These are phyloP conservation scores for Leccinum pachyderme DNA, from an alignment of 1,284 basidiomycete genomes.

Conservation along the genomic window DNA sequence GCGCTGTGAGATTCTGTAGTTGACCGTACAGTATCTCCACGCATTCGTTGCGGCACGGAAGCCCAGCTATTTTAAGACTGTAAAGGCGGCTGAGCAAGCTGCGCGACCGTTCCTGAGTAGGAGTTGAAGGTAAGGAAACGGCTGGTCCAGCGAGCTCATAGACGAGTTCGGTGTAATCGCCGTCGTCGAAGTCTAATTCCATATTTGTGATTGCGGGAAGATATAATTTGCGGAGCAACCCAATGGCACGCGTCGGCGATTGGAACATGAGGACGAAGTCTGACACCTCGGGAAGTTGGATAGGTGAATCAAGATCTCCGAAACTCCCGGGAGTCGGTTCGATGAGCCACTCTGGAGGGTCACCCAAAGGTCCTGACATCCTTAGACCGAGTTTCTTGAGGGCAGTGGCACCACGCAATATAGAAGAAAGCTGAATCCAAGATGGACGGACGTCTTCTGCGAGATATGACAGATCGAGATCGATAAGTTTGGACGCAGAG, in stretches of 20 bases:
- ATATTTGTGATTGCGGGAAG: slow-evolving; percentile 49
- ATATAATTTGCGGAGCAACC: slow-evolving; percentile 48
- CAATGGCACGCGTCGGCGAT: slow-evolving; percentile 40
- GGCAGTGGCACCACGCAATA: slow-evolving; percentile 48
- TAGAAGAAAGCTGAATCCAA: slow-evolving; percentile 46
- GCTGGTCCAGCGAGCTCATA: slow-evolving; percentile 36
- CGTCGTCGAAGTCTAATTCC: slow-evolving; percentile 49
- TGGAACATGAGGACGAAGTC: slow-evolving; percentile 50
- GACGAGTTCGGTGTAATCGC: slow-evolving; percentile 49
- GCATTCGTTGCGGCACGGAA: slow-evolving; percentile 40
- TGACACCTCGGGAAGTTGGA: slow-evolving; percentile 48
- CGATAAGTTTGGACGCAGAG: slow-evolving; percentile 38
- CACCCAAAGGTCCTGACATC: slow-evolving; percentile 50
- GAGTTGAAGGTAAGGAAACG: slow-evolving; percentile 24
- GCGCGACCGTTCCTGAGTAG: slow-evolving; percentile 35
- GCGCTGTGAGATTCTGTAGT: slow-evolving; percentile 40
- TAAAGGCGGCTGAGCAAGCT: slow-evolving; percentile 45
- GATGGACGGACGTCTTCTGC: slow-evolving; percentile 55
- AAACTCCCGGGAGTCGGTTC: slow-evolving; percentile 15
- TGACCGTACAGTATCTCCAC: slow-evolving; percentile 42
- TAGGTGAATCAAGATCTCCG: slow-evolving; percentile 32
- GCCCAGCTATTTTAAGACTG: slow-evolving; percentile 46
- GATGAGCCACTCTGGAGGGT: slow-evolving; percentile 36
- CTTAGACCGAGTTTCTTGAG: slow-evolving; percentile 48
- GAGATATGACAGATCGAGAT: slow-evolving; percentile 58